A percentile compares a stretch with the other conserved stretches of the same genome.
phyloP scores from a whole-genome alignment of 1,139 yeast genomes.

The Debaryomycetaceae sp. region DNA sequence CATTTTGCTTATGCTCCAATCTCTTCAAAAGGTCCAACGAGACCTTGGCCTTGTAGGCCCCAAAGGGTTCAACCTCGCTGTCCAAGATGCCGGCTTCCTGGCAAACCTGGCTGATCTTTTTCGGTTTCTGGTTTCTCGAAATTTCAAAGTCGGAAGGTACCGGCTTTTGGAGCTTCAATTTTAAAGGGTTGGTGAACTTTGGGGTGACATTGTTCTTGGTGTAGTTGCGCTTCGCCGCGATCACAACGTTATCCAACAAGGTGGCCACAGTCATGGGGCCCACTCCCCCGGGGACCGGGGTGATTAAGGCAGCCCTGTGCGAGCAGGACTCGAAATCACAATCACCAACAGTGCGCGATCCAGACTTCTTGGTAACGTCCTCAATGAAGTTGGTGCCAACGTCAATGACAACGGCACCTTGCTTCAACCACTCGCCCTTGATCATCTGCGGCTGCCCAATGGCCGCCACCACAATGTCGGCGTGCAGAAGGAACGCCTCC shows the following conservation, averaged over 20 bases:
- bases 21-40: slow-evolving; percentile 71
- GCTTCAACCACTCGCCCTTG: slow-evolving; percentile 84
- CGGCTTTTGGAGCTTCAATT: slow-evolving; percentile 63
- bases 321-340: slow-evolving; percentile 74
- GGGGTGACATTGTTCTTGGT: slow-evolving; percentile 43
- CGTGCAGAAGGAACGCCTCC: slow-evolving; percentile 55
- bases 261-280: slow-evolving; percentile 99
- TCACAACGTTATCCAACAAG: slow-evolving; percentile 81
- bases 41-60: slow-evolving; percentile 90
- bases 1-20: slow-evolving; percentile 63
- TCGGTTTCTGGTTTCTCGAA: slow-evolving; percentile 86
- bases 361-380: slow-evolving; percentile 74
- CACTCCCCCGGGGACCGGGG: slow-evolving; percentile 99
- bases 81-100: slow-evolving; percentile 78
- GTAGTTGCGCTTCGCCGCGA: slow-evolving; percentile 66
- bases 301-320: slow-evolving; percentile 66
- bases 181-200: slow-evolving; percentile 55
- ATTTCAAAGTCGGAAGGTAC: slow-evolving; percentile 95
- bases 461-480: slow-evolving; percentile 92
- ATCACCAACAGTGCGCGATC: slow-evolving; percentile 88
- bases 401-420: slow-evolving; percentile 84
- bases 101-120: slow-evolving; percentile 78
- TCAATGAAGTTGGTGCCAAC: slow-evolving; percentile 92
- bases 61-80: slow-evolving; percentile 85
- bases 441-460: slow-evolving; percentile 82